Evolutionary conservation across 2,329 filamentous ascomycete genomes (phyloP).

Genomic region (Thelonectria blattea): DNA sequence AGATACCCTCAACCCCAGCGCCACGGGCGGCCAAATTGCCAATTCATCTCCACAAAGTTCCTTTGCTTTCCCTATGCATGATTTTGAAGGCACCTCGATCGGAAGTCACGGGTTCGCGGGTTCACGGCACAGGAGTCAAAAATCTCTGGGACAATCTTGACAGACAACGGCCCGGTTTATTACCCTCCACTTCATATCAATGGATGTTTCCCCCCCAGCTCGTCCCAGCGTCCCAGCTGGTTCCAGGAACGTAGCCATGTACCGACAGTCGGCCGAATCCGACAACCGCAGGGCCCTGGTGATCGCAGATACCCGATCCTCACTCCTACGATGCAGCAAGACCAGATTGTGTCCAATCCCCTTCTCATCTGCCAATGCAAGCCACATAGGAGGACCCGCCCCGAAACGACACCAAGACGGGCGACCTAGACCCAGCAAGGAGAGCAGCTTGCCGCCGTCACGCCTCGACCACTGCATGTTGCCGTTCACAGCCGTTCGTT

Average conservation of each 20-base stretch:
- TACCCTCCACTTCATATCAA: background rate
- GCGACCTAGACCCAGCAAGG: constrained; percentile 10
- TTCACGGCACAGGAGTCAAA: constrained; percentile 12
- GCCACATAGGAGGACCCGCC: constrained; percentile 27
- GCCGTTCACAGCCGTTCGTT: constrained; percentile 27
- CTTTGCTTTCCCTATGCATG: background rate
- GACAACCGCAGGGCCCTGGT: constrained; percentile 13
- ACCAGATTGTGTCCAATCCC: constrained; percentile 8
- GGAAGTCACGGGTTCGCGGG: constrained; percentile 13
- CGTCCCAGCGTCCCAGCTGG: background rate
- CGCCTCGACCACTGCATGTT: constrained; percentile 21
- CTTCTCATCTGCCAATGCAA: constrained; percentile 31
- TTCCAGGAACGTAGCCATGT: background rate
- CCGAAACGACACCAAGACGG: constrained; percentile 3
- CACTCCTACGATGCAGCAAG: constrained; percentile 14
- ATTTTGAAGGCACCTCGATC: background rate
- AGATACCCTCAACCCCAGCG: constrained; percentile 3
- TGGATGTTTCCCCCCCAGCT: background rate
- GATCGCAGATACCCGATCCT: constrained; percentile 24
- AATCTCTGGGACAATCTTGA: background rate
- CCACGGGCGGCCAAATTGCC: constrained; percentile 1
- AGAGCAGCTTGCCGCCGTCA: constrained; percentile 12
- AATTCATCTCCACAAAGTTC: constrained; percentile 4
- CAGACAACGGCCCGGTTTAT: constrained; percentile 13
- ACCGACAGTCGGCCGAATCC: constrained; percentile 19